Percentiles rank a stretch among this genome's conserved stretches.
Conservation (phyloP, 2,329 filamentous ascomycete genomes). For the Colletotrichum tanaceti region DNA sequence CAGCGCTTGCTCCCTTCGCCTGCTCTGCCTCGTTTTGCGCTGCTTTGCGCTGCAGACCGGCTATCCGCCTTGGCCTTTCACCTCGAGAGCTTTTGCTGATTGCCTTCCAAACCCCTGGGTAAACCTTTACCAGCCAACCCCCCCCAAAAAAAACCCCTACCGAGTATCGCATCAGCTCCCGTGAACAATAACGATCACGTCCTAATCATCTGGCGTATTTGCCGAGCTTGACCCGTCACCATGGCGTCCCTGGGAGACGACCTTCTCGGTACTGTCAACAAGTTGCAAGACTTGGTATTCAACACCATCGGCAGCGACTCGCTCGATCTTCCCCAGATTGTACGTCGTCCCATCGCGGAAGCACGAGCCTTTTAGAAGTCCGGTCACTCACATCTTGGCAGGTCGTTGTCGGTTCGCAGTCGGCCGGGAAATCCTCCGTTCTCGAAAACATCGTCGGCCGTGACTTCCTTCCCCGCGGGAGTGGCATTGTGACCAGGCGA, state of each 20-base stretch:
- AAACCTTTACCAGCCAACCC: background rate
- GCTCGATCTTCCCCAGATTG: slow-evolving; percentile 96
- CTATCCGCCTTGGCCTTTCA: slow-evolving; percentile 3
- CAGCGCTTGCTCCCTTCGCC: slow-evolving; percentile 23
- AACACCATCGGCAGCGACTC: slow-evolving; percentile 99
- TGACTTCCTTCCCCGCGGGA: slow-evolving; percentile 95
- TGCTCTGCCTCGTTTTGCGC: slow-evolving; percentile 21
- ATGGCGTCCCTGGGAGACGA: slow-evolving; percentile 98
- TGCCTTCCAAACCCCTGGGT: slow-evolving; percentile 4
- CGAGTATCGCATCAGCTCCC: background rate
- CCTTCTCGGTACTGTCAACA: slow-evolving; percentile 94
- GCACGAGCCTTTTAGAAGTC: background rate
- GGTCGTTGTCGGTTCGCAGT: slow-evolving; percentile 99
- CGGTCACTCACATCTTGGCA: slow-evolving; percentile 52
- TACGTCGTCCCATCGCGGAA: slow-evolving; percentile 60
- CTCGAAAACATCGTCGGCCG: slow-evolving; percentile 98
- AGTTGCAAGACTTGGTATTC: slow-evolving; percentile 98
- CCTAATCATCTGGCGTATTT: background rate
- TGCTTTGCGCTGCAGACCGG: slow-evolving; percentile 19
- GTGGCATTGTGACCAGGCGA: slow-evolving; percentile 93
- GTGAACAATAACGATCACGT: slow-evolving; percentile 2
- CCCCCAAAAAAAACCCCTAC: too few relatives aligned
- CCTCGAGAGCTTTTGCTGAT: slow-evolving; percentile 4
- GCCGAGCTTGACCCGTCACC: slow-evolving; percentile 44
- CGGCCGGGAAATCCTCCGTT: slow-evolving; percentile 97